Evolutionary conservation across 768 basidiomycete genomes (phyloP).

Genomic region (Clathrus columnatus): DNA sequence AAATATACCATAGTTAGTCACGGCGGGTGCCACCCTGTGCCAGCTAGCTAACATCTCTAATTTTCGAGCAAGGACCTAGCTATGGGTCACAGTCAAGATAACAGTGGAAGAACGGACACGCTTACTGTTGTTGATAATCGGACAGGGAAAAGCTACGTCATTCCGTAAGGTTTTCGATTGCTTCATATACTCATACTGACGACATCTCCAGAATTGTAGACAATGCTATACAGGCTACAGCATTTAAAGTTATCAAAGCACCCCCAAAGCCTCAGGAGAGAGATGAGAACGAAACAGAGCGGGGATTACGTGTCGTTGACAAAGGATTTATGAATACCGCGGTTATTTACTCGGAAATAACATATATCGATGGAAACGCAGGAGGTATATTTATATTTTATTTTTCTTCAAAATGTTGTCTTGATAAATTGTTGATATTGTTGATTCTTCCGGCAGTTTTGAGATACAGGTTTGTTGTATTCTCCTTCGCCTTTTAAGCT

Average conservation of each 20-base stretch:
- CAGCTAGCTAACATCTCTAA: too few relatives aligned
- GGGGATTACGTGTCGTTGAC: conserved; percentile 71
- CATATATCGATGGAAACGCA: conserved; percentile 85
- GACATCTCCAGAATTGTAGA: conserved; percentile 51
- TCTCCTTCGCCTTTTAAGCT: neutral
- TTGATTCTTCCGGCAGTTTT: too few relatives aligned
- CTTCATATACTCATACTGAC: neutral
- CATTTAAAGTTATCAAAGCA: conserved; percentile 71
- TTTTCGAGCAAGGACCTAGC: neutral
- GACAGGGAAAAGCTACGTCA: conserved; percentile 65
- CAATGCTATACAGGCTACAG: conserved; percentile 71
- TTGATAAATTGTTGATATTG: neutral
- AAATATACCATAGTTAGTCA: too few relatives aligned
- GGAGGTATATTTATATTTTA: conserved; percentile 42
- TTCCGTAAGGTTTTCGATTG: conserved; percentile 47
- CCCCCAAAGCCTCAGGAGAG: conserved; percentile 48
- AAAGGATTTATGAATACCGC: conserved; percentile 80
- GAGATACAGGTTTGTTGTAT: conserved; percentile 53
- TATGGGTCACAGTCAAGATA: conserved; percentile 4
- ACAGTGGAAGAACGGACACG: conserved; percentile 15
- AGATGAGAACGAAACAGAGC: conserved; percentile 76
- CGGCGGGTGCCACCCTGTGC: too few relatives aligned
- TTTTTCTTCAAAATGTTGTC: neutral
- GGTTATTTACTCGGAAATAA: conserved; percentile 71
- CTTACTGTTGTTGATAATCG: conserved; percentile 77